A percentile compares a stretch with the other conserved stretches of the same genome.
Conservation (phyloP, 192 early-diverging fungal genomes). For the Coemansia reversa region DNA sequence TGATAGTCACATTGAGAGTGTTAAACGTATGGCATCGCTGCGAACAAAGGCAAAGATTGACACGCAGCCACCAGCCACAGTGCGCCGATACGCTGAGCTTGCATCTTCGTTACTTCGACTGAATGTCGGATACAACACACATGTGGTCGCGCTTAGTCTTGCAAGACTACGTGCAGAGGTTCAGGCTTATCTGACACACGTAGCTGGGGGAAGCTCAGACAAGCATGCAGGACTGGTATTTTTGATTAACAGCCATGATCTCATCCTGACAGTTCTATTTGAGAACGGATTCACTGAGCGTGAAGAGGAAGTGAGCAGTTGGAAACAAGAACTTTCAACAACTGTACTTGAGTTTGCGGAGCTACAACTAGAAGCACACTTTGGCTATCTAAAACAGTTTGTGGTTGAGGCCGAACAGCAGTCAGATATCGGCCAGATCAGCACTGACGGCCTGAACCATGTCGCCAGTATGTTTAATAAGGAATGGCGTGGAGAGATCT, state of each 20-base stretch:
- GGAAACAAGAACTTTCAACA: constrained; percentile 38
- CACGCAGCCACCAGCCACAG: constrained; percentile 48
- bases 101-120: constrained; percentile 84
- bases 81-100: constrained; percentile 90
- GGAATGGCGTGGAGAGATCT: constrained; percentile 75
- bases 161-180: constrained; percentile 73
- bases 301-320: constrained; percentile 50
- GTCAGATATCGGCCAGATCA: constrained; percentile 58
- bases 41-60: constrained; percentile 58
- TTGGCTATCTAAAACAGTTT: constrained; percentile 80
- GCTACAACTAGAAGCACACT: constrained; percentile 76
- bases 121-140: constrained; percentile 86
- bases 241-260: constrained; percentile 94
- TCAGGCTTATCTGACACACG: constrained; percentile 70
- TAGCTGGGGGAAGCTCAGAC: constrained; percentile 72
- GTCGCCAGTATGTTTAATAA: constrained; percentile 74
- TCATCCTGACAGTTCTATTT: constrained; percentile 75
- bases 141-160: constrained; percentile 72
- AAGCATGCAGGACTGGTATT: constrained; percentile 72
- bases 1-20: constrained; percentile 88
- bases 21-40: constrained; percentile 66
- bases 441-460: constrained; percentile 38
- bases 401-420: constrained; percentile 70
- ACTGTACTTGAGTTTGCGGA: constrained; percentile 82
- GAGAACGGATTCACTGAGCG: constrained; percentile 56